Evolutionary conservation across 208 protist species (phyloP).

Genomic region (Zelonia costaricensis): DNA sequence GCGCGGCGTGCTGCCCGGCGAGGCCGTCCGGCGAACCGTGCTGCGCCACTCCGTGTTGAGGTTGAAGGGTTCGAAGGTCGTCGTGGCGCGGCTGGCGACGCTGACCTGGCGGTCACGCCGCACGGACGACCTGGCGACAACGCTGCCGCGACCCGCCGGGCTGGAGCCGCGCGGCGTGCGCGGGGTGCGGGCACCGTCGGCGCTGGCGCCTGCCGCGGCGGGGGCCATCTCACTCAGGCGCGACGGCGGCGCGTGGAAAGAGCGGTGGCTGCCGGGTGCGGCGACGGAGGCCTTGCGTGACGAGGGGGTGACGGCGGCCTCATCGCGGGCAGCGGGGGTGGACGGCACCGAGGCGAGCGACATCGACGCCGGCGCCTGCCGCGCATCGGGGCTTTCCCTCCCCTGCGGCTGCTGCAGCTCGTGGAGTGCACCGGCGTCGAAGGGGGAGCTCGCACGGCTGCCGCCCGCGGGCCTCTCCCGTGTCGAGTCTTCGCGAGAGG

Average conservation of each 20-base stretch:
- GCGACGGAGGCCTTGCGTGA: background rate
- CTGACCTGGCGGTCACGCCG: background rate
- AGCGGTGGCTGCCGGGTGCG: background rate
- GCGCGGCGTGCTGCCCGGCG: constrained; percentile 3
- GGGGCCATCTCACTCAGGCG: no score
- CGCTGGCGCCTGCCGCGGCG: background rate
- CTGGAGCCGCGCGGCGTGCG: background rate
- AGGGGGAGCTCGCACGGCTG: no score
- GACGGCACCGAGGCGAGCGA: background rate
- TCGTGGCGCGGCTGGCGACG: background rate
- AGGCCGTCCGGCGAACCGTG: constrained; percentile 8
- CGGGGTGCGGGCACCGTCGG: background rate
- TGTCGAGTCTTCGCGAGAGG: no score
- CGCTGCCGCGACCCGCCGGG: background rate
- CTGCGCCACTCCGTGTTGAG: constrained; percentile 24
- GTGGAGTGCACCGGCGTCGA: background rate
- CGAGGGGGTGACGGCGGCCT: background rate
- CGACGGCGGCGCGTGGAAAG: background rate
- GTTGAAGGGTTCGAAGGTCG: constrained; percentile 16
- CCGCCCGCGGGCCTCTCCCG: no score
- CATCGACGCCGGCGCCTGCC: background rate
- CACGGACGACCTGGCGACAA: background rate
- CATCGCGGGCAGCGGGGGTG: no score
- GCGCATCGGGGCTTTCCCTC: background rate
- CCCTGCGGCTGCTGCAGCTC: background rate